Evolutionary conservation across 2,329 filamentous ascomycete species (phyloP).

Genomic region (Xylariales sp.): DNA sequence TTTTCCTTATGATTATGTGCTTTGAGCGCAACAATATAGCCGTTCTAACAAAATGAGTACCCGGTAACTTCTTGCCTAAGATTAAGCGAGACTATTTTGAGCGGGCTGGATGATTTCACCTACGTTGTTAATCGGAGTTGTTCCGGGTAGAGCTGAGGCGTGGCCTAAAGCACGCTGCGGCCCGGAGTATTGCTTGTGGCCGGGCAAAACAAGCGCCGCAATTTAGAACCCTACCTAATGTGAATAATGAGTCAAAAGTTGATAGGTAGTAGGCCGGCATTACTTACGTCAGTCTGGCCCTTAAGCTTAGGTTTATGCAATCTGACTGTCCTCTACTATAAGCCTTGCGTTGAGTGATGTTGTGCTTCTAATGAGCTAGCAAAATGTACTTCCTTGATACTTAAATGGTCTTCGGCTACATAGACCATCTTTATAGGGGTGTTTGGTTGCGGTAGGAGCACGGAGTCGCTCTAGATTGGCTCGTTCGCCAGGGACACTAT

Average conservation of each 20-base stretch:
- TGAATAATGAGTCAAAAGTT: not conserved
- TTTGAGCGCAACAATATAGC: conserved; percentile 5
- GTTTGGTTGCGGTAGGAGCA: not conserved
- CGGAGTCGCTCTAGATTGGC: not conserved
- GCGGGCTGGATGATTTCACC: not conserved
- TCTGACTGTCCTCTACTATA: conserved; percentile 17
- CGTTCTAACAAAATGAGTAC: conserved; percentile 16
- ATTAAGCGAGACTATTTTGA: conserved; percentile 8
- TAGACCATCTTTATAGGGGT: not conserved
- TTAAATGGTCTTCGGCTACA: conserved; percentile 21
- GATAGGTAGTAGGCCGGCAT: not conserved
- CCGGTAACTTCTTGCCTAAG: conserved; percentile 13
- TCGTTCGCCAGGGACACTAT: conserved; percentile 19
- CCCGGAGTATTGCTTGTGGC: not conserved
- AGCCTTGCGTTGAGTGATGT: conserved; percentile 6
- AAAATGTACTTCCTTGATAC: conserved; percentile 14
- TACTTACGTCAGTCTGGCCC: conserved; percentile 21
- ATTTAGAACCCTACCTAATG: conserved; percentile 12
- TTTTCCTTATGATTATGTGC: conserved; percentile 6
- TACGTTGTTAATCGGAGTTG: not conserved
- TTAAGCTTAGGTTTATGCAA: not conserved
- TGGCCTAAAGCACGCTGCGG: conserved; percentile 4
- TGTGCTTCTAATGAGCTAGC: not conserved
- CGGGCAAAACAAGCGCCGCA: conserved; percentile 22
- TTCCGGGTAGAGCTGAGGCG: conserved; percentile 12